phyloP scores from a whole-genome alignment of 176 grass and related monocot genomes.

The barley (Hordeum vulgare) region MorexV3_pseudomolecules_assembly NC_058523.1:487235087-487235586 shows the following conservation, averaged over 20 bases:
- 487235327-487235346: slow-evolving; percentile 56
- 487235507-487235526: slow-evolving; percentile 36
- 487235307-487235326: slow-evolving; percentile 43
- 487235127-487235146: slow-evolving; percentile 35
- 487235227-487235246: slow-evolving; percentile 71
- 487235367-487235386: slow-evolving; percentile 64
- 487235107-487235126: slow-evolving; percentile 51
- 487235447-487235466: slow-evolving; percentile 53
- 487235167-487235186: slow-evolving; percentile 40
- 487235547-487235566: slow-evolving; percentile 49
- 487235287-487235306: slow-evolving; percentile 63
- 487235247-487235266: slow-evolving; percentile 46
- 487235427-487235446: slow-evolving; percentile 50
- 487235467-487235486: slow-evolving; percentile 70
- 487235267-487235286: slow-evolving; percentile 44
- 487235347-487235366: slow-evolving; percentile 72
- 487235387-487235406: slow-evolving; percentile 34
- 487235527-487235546: slow-evolving; percentile 54
- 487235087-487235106: slow-evolving; percentile 62
- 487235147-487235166: slow-evolving; percentile 39
- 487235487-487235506: slow-evolving; percentile 62
- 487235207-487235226: slow-evolving; percentile 33
- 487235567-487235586: slow-evolving; percentile 70
- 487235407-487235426: slow-evolving; percentile 30
- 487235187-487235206: slow-evolving; percentile 2